Evolutionary conservation across 495 filamentous ascomycete genomes (phyloP).

Genomic region (Talaromyces ruber): DNA sequence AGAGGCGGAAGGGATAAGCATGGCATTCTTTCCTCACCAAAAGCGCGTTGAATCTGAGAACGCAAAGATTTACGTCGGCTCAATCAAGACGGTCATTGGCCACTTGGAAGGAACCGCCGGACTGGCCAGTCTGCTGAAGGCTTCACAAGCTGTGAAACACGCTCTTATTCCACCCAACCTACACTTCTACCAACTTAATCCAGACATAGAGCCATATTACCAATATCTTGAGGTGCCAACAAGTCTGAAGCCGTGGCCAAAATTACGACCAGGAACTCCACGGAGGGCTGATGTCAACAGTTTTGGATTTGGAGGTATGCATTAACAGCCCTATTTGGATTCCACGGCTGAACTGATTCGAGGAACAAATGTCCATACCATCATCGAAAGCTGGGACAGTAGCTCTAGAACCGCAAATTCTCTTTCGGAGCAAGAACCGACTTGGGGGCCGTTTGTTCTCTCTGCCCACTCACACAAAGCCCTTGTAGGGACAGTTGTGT

Average conservation of each 20-base stretch:
- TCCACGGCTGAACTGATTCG: neutral
- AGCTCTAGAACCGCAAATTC: neutral
- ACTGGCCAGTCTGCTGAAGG: slow-evolving; percentile 36
- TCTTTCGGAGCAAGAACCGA: neutral
- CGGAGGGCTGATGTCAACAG: slow-evolving; percentile 20
- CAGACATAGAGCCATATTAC: slow-evolving; percentile 16
- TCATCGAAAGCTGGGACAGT: slow-evolving; percentile 18
- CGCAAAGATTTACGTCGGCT: slow-evolving; percentile 33
- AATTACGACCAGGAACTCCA: slow-evolving; percentile 4
- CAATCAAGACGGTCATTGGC: slow-evolving; percentile 43
- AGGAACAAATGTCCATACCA: slow-evolving; percentile 33
- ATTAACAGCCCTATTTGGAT: neutral
- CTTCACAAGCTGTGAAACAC: slow-evolving; percentile 37
- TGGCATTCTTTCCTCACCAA: slow-evolving; percentile 13
- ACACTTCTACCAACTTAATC: slow-evolving; percentile 44
- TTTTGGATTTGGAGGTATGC: slow-evolving; percentile 12
- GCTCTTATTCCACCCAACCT: slow-evolving; percentile 49
- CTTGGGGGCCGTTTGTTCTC: slow-evolving; percentile 13
- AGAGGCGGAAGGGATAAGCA: slow-evolving; percentile 27
- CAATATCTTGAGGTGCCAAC: slow-evolving; percentile 5
- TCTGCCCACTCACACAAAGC: slow-evolving; percentile 11
- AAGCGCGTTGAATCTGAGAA: neutral
- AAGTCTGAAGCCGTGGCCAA: slow-evolving; percentile 11
- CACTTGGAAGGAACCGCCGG: slow-evolving; percentile 52
- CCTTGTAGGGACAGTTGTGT: neutral